Evolutionary conservation across 169 alveolate species (phyloP).

Genomic region (Plasmodium knowlesi): DNA sequence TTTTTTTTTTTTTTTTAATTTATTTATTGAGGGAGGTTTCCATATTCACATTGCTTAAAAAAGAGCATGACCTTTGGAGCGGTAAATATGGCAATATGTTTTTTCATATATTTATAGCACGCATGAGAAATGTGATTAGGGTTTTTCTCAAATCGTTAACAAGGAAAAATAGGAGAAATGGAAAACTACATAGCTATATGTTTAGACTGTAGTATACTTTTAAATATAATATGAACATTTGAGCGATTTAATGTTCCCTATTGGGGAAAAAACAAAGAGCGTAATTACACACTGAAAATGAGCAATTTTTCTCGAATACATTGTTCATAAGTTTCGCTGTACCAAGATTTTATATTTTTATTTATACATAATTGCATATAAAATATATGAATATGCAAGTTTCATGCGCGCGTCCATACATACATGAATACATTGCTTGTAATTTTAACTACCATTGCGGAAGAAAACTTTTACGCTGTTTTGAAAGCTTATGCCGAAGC

Average conservation of each 20-base stretch:
- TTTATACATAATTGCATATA: not conserved
- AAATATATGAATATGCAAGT: not conserved
- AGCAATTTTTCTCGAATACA: not conserved
- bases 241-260: not conserved
- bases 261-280: not conserved
- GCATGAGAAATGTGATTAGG: not conserved
- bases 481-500: not conserved
- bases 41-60: not conserved
- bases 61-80: not conserved
- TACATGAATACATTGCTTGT: not conserved
- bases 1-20: too few species aligned
- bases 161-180: not conserved
- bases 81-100: not conserved
- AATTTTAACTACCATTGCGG: not conserved
- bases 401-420: not conserved
- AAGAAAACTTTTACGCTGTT: not conserved
- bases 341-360: too few species aligned
- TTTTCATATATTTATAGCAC: not conserved
- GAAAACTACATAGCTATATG: not conserved
- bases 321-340: not conserved
- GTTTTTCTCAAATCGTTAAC: not conserved
- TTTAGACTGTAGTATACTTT: not conserved
- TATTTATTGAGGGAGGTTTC: not conserved
- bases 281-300: not conserved
- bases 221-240: too few species aligned